Base-by-base conservation (phyloP, 208 protist species). In the Angomonas desouzai region DNA sequence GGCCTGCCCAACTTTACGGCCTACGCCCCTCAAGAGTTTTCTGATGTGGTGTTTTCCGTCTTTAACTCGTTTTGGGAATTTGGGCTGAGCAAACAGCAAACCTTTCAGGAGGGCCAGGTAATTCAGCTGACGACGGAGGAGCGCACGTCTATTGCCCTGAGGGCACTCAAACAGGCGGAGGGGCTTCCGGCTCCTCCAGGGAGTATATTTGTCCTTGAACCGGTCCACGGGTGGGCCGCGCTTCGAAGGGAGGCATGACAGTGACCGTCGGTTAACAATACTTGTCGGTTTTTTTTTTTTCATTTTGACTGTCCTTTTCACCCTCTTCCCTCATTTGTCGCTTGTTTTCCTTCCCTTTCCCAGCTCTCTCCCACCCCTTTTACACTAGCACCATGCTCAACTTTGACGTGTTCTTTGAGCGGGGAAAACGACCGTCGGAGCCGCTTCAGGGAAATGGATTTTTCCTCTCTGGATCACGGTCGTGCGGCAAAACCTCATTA, bases 401-500 rank as follows among this genome's bases (percentile, higher is more conserved):
- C 23, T 45, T 62, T 62, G 28, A 23, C n/a, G 56, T 43, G 22
- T 62, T 62, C 48, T 49, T 62, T 34, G 43, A 62, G 48, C 33
- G 43, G 23, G 56, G 56, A 25, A 34, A 28, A 34, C 20, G 62
- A 10, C 51, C 57, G 25, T 36, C 64, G 4, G 64, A 64, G 60
- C 68, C 49, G 4, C 48, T 84, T 34, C 11, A 43, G 9, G 80
- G 76, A 2, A 64, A 85, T 55, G 80, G 84, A 43, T 82, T 76
- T 60, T 61, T 91, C 55, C 22, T 87, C 3, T 70, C 72, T 25
- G 84, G 84, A 1, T 55, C 75, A 18, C 77, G 80, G 16, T 45
- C 49, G 16, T 67, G 66, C 25, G 84, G 84, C 3, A 91, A 87
- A 68, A 79, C 77, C 22, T 87, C 79, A 13, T 76, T 91, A 36